Base-by-base conservation (phyloP, 345 rosid species). In the Carallia pectinifolia region DNA sequence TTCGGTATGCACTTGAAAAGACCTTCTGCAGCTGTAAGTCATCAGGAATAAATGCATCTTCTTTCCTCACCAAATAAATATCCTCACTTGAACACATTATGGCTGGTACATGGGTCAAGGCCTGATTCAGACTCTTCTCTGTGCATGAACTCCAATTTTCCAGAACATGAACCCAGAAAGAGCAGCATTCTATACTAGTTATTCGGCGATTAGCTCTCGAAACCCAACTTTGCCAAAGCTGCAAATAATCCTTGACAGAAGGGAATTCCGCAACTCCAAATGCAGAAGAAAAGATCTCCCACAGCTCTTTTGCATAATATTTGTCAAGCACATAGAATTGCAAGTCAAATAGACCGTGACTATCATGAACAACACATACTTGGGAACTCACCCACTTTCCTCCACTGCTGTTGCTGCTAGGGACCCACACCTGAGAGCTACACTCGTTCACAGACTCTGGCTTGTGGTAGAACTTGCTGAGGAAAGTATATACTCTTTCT, bases 11-110 rank as follows among this genome's bases (percentile, higher is more conserved):
- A 12, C 69, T 33, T 0, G 27, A 50, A 59, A 72, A 59, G 1
- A 72, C 17, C 12, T 40, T 48, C 36, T 62, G 27, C 33, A 67
- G 29, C 13, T 38, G 54, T 38, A 61, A 37, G 63, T 73, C 71
- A 67, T 73, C 71, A 6, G 71, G 62, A 36, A 73, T 30, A n/a
- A 73, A 73, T 8, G 53, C 71, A 15, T 73, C 71, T 38, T 66
- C 47, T 36, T 34, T 53, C 29, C 48, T 66, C 66, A 53, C 39
- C 19, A 73, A 60, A 37, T 9, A 73, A 66, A 73, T 73, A 60
- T 61, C 71, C 18, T 61, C 62, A 40, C 18, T 12, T 29, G 30
- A 17, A 59, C 27, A 29, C 31, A 15, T 10, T 1, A 38, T 66
- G 33, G 62, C 39, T 16, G 61, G 66, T 30, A 66, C 61, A 7